Evolutionary conservation across 2,329 filamentous ascomycete species (phyloP), one percentile per base, ranked within the genome.

Genomic region (Ceratocystiopsis brevicomis): DNA sequence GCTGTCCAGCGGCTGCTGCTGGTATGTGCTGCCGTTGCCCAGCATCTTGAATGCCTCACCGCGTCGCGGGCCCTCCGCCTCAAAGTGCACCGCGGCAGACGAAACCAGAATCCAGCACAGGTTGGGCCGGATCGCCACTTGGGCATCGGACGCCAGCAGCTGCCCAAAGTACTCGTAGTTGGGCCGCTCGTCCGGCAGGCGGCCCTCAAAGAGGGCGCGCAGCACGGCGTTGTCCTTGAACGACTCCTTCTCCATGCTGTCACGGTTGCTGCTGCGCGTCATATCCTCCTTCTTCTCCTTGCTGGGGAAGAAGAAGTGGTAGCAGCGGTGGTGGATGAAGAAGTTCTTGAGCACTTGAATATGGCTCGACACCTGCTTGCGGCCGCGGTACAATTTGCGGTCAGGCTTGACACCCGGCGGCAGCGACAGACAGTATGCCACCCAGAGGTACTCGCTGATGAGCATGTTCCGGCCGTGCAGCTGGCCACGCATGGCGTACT

Each of bases 261-360:
- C 61, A 9, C 25, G 25, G 25, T 30, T 30, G 25, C 8, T 30
- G 25, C 8, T 11, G 42, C 43, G 44, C 50, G 59, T 59, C 38
- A 59, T 56, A 38, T 69, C 67, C 19, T 74, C 67, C 52, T 68
- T 71, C 55, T 72, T 69, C 42, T 69, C 64, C 45, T 61, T 67
- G 36, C 64, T 64, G 9, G 64, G 63, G 51, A 78, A 78, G 48
- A 78, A 65, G 52, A 74, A 73, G 53, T 76, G 71, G 51, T 73
- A 78, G 55, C 71, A 74, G 38, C 71, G 67, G 48, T 79, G 63
- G 44, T 71, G 68, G 44, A 68, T 65, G 49, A 81, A 72, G 55
- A 79, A 78, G 42, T 71, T 72, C 60, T 80, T 80, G 44, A 80
- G 61, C 14, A 81, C 76, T 54, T 81, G 76, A 53, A 81, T 80